phyloP scores from a whole-genome alignment of 2,329 filamentous ascomycete genomes.

The Pezicula carpinea region DNA sequence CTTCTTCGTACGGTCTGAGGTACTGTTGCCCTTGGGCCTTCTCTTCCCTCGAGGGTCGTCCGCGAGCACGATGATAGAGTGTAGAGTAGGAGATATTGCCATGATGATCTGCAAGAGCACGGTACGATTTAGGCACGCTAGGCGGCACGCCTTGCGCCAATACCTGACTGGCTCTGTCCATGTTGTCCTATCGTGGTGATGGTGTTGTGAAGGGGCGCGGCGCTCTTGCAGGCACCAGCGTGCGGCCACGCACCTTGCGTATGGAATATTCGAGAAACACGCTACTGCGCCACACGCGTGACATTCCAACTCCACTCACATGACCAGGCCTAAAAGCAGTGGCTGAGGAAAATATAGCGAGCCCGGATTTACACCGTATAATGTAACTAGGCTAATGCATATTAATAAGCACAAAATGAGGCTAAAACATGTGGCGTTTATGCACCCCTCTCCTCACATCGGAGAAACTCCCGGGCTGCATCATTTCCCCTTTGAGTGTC shows the following conservation, averaged over 20 bases:
- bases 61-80: constrained; percentile 20
- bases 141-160: constrained; percentile 15
- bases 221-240: neutral
- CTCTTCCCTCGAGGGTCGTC: constrained; percentile 23
- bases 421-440: constrained; percentile 6
- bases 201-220: constrained; percentile 1
- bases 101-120: constrained; percentile 17
- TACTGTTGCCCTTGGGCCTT: constrained; percentile 25
- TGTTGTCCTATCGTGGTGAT: constrained; percentile 9
- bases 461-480: constrained; percentile 9
- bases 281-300: constrained; percentile 4
- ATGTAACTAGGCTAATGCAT: constrained; percentile 7
- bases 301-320: neutral
- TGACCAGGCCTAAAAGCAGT: neutral
- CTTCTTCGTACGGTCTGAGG: constrained; percentile 1
- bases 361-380: constrained; percentile 10
- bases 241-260: constrained; percentile 4
- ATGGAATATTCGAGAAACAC: constrained; percentile 6
- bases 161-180: constrained; percentile 18
- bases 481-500: constrained; percentile 2
- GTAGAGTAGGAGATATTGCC: constrained; percentile 21
- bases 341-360: constrained; percentile 6
- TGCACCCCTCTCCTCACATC: constrained; percentile 3
- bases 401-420: constrained; percentile 10
- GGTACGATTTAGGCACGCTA: constrained; percentile 17